A percentile compares a stretch with the other conserved stretches of the same genome.
phyloP scores from a whole-genome alignment of 2,329 filamentous ascomycete species.

The Dactylonectria macrodidyma region DNA sequence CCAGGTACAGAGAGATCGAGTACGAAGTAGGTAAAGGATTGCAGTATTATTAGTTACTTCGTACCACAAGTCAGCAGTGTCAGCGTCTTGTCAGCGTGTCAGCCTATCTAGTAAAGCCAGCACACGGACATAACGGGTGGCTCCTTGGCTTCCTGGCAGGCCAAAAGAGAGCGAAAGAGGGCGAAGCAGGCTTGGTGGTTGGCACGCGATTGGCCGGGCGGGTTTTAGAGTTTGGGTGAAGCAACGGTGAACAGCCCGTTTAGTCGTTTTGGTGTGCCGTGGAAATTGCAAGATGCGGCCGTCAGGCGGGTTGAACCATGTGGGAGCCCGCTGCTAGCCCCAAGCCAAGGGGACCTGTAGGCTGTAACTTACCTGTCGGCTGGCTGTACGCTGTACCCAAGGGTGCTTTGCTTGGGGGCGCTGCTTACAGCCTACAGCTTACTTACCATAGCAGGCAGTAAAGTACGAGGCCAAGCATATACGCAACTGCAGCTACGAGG shows the following conservation, averaged over 20 bases:
- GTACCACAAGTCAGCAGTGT: too few species aligned
- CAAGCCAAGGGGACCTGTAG: constrained; percentile 4
- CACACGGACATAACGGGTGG: too few species aligned
- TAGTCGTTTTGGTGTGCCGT: constrained; percentile 32
- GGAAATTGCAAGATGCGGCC: constrained; percentile 42
- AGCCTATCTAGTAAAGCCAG: neutral
- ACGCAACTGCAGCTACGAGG: neutral
- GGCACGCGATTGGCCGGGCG: constrained; percentile 26
- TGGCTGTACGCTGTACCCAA: too few species aligned
- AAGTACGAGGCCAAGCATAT: too few species aligned
- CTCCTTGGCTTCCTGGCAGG: constrained; percentile 6
- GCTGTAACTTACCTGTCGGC: too few species aligned
- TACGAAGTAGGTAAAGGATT: too few species aligned
- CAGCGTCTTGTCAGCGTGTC: neutral
- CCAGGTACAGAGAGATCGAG: too few species aligned
- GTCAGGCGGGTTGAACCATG: constrained; percentile 41
- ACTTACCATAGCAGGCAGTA: too few species aligned
- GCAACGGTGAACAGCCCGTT: constrained; percentile 43
- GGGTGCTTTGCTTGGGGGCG: too few species aligned
- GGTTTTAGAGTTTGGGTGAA: constrained; percentile 49
- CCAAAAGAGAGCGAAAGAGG: neutral
- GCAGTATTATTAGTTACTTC: neutral
- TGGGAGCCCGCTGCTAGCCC: constrained; percentile 32
- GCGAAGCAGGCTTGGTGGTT: constrained; percentile 22
- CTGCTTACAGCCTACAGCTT: too few species aligned